Evolutionary conservation across 176 grass and related monocot genomes (phyloP).

Genomic region (Leersia perrieri): DNA sequence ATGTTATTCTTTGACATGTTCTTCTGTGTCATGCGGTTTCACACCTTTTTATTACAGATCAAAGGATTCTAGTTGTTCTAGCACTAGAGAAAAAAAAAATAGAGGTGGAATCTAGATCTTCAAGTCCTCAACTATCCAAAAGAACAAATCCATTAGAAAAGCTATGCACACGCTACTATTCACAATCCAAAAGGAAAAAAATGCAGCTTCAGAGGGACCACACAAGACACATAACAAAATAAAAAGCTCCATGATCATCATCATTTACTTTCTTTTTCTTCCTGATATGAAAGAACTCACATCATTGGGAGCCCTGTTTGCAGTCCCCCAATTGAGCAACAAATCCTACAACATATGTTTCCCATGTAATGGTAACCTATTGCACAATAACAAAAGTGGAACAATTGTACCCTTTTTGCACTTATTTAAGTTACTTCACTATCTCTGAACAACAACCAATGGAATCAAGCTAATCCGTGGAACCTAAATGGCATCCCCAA

Average conservation of each 20-base stretch:
- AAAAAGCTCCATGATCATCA: background rate
- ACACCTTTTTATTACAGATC: background rate
- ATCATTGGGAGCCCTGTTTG: constrained; percentile 14
- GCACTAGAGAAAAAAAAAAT: background rate
- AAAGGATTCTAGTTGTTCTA: background rate
- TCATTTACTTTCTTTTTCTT: background rate
- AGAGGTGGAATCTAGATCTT: background rate
- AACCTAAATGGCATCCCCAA: constrained; percentile 20
- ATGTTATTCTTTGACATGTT: background rate
- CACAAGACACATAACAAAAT: background rate
- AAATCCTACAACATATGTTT: background rate
- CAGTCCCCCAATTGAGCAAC: background rate
- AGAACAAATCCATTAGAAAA: background rate
- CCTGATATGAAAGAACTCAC: constrained; percentile 16
- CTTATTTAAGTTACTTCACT: constrained; percentile 3
- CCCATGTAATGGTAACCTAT: constrained; percentile 11
- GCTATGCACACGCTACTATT: background rate
- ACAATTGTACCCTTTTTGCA: constrained; percentile 9
- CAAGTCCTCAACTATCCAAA: background rate
- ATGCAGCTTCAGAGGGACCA: background rate
- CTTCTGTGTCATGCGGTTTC: background rate
- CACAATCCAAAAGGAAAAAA: constrained; percentile 1
- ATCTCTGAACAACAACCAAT: constrained; percentile 30
- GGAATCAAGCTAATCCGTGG: constrained; percentile 22
- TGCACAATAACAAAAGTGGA: constrained; percentile 12